Evolutionary conservation across 208 protist genomes (phyloP).

Genomic region (Crithidia acanthocephali): DNA sequence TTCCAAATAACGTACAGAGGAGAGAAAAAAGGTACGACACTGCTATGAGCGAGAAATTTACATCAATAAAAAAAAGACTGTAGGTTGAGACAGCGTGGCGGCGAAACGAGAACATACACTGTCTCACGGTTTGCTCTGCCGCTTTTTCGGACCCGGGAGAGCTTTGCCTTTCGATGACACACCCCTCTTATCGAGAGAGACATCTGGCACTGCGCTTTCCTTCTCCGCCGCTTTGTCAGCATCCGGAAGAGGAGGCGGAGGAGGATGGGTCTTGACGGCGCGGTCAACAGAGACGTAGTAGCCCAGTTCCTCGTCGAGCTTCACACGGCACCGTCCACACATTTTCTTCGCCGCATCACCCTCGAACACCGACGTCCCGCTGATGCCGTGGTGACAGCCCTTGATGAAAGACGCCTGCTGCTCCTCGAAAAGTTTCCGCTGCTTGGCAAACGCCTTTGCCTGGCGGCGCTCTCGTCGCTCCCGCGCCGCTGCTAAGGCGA

Average conservation of each 20-base stretch:
- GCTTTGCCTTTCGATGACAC: background rate
- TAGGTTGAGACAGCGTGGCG: too few species aligned
- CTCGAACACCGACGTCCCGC: slow-evolving; percentile 63
- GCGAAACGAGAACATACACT: too few species aligned
- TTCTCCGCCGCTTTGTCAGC: background rate
- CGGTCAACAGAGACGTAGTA: slow-evolving; percentile 71
- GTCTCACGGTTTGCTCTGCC: background rate
- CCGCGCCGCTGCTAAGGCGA: slow-evolving; percentile 55
- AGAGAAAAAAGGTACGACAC: too few species aligned
- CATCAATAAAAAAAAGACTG: too few species aligned
- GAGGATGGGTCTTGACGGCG: slow-evolving; percentile 20
- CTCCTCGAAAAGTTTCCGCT: slow-evolving; percentile 41
- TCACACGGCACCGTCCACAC: slow-evolving; percentile 69
- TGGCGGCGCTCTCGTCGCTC: slow-evolving; percentile 45
- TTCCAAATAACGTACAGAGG: too few species aligned
- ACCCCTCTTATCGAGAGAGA: background rate
- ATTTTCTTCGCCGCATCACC: slow-evolving; percentile 44
- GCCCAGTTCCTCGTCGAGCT: slow-evolving; percentile 65
- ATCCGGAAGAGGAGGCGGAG: background rate
- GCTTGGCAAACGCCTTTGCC: slow-evolving; percentile 31
- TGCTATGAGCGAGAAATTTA: too few species aligned
- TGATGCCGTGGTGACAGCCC: slow-evolving; percentile 64
- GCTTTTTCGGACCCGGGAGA: background rate
- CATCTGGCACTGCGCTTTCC: background rate
- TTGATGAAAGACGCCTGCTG: slow-evolving; percentile 64